Base-by-base conservation (phyloP, 164 flowering plant species). In the Berberis thunbergii region DNA sequence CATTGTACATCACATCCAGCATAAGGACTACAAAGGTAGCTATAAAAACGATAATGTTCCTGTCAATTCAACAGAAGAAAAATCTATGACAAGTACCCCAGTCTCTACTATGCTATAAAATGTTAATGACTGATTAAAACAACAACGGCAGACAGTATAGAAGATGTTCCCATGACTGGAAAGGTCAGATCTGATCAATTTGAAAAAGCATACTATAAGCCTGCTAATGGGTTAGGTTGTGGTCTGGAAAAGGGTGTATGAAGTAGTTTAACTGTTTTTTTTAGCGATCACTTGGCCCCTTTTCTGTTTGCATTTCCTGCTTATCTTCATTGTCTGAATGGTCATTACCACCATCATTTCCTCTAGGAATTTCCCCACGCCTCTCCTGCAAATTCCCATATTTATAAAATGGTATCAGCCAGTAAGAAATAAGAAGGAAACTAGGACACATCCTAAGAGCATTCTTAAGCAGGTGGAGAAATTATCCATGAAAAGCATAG, bases 361-460 rank as follows among this genome's bases (percentile, higher is more conserved):
- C 86, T 64, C 69, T 54, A 12, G 88, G 75, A 73, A 66, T 55
- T 75, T 86, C 86, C 69, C 92, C 88, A 44, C 84, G 84, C 67
- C 84, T 82, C 77, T 82, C 91, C 97, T 90, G 93, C 74, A 74
- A 57, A 73, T 57, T 42, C n/a, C 59, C 44, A 57, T 7, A 7
- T 7, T 69, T 45, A 1, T 13, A 26, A 41, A 49, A 41, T 57
- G 26, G 3, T 68, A 62, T 64, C 61, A 64, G 50, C 26, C 7
- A 41, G 42, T 2, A 42, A 40, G 6, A 41, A 50, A 41, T 2
- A 0, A 53, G n/a, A 53, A 2, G n/a, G 11, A 53, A 53, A 3
- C n/a, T 9, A 5, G 13, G 4, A n/a, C 11, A 53, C 13, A 53
- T 9, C 11, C 26, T 53, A 53, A n/a, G 5, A 26, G 4, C 26